Evolutionary conservation across 257 asterid species (phyloP), one percentile per base, ranked within the genome.

Genomic region (Primulina eburnea): DNA sequence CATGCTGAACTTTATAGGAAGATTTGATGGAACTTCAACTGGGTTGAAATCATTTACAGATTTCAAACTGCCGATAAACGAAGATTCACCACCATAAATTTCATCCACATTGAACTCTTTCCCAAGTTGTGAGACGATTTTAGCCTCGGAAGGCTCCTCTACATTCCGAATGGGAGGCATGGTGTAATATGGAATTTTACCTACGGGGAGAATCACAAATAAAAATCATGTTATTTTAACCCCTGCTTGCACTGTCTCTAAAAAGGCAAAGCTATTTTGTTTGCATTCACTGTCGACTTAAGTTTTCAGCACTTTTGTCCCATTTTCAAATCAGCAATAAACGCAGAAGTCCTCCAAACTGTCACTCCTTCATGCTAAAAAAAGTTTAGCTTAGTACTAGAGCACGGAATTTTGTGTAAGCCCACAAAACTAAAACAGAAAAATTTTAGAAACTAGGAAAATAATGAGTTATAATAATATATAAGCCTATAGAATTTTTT

Each of bases 121-220:
- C 57, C 88, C 97, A 35, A 93, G 81, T 78, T 87, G 92, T 2
- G 92, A 21, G 32, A 94, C 93, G 70, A 94, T 82, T 78, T 75
- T 89, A 9, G 85, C 95, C 82, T 89, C 97, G 9, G 90, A 82
- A 71, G 85, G 87, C 65, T 77, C 92, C 34, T 81, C 95, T 1
- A 74, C 78, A 14, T 77, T 82, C 82, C 97, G 83, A 62, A 76
- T 56, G 8, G 97, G 97, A 76, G 99, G 97, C 92, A 89, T 84
- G 0, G 99, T 89, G 71, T 87, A 94, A 76, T 83, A 94, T n/a
- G 97, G 96, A 72, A 94, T 94, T 88, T 94, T 94, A 77, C 99
- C 99, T 93, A 89, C 73, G 65, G 14, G 29, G 32, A 34, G 71
- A 68, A 37, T 17, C 59, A 64, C 29, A 33, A 60, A 11, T 14